phyloP scores from a whole-genome alignment of 192 early-diverging fungal species.

The Pilaira anomala region DNA sequence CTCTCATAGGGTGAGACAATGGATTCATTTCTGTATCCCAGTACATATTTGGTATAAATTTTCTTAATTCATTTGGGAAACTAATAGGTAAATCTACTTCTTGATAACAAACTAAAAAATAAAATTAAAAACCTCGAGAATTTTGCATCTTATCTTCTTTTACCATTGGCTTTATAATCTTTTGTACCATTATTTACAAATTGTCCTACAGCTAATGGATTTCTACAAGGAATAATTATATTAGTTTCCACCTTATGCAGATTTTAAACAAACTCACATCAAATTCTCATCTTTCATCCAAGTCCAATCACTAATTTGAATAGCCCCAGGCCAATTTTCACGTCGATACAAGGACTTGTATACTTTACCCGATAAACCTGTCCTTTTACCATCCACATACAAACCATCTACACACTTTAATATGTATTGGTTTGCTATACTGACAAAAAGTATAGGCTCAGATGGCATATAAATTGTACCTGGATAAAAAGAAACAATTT shows the following conservation, averaged over 20 bases:
- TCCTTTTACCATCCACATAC: conserved; percentile 42
- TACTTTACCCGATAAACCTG: conserved; percentile 38
- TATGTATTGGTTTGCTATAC: conserved; percentile 44
- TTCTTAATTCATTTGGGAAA: conserved; percentile 36
- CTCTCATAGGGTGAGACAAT: conserved; percentile 27
- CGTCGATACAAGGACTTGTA: conserved; percentile 38
- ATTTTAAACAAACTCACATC: conserved; percentile 23
- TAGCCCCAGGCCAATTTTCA: conserved; percentile 47
- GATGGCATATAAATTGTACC: conserved; percentile 40
- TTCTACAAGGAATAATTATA: conserved; percentile 20
- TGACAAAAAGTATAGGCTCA: conserved; percentile 44
- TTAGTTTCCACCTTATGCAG: neutral
- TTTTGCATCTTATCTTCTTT: neutral
- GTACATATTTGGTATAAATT: conserved; percentile 44
- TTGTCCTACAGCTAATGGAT: conserved; percentile 45
- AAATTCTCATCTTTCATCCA: conserved; percentile 37
- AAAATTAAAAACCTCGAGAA: too few relatives aligned
- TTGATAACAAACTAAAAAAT: conserved; percentile 38
- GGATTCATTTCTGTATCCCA: conserved; percentile 31
- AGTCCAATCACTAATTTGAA: conserved; percentile 37
- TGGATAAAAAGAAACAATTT: conserved; percentile 35
- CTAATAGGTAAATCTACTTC: conserved; percentile 38
- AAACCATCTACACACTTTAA: conserved; percentile 47
- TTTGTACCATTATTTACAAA: conserved; percentile 45
- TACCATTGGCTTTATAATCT: conserved; percentile 36